Base-by-base conservation (phyloP, 2,329 filamentous ascomycete species). In the Zasmidium cellare region DNA sequence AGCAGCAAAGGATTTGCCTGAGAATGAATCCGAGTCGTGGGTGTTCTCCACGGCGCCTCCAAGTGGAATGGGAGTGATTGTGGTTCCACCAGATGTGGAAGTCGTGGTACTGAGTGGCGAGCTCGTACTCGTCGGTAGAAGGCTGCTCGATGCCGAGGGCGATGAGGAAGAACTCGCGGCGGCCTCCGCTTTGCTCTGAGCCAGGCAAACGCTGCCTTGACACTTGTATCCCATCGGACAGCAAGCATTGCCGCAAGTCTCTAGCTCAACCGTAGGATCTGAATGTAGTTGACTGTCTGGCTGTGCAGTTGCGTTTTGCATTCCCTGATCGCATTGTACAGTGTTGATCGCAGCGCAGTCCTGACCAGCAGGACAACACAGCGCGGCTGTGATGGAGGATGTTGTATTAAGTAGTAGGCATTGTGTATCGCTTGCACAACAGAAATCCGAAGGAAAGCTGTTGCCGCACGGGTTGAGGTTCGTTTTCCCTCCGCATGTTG, bases 191-290 rank as follows among this genome's bases (percentile, higher is more conserved):
- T 58, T 54, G 9, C 56, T 58, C 41, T 61, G 51, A 65, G 75
- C 77, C 11, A 77, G 70, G 66, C 88, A 91, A 65, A 88, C 91
- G 51, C 73, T 71, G 45, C 75, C 75, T 35, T 80, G 73, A 74
- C 89, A 92, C 1, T 77, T 75, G 74, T 87, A 92, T 2, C 89
- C 89, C 72, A 87, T 87, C 0, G 89, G 89, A 69, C 89, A 92
- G 74, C 89, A 92, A 54, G 65, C 72, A 18, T 66, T 70, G 14
- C 82, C 86, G 65, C 89, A 92, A 19, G 74, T 79, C 1, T 76
- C 73, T 14, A 92, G 76, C 11, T 77, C 74, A 9, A 81, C 78
- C 18, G 79, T 77, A 25, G 89, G 82, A 9, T 84, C 80, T 0
- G 89, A 88, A 74, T 91, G 89, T 66, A 91, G 77, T 24, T 82